Conservation (phyloP, 2,329 filamentous ascomycete species). For the Botrytis porri region DNA sequence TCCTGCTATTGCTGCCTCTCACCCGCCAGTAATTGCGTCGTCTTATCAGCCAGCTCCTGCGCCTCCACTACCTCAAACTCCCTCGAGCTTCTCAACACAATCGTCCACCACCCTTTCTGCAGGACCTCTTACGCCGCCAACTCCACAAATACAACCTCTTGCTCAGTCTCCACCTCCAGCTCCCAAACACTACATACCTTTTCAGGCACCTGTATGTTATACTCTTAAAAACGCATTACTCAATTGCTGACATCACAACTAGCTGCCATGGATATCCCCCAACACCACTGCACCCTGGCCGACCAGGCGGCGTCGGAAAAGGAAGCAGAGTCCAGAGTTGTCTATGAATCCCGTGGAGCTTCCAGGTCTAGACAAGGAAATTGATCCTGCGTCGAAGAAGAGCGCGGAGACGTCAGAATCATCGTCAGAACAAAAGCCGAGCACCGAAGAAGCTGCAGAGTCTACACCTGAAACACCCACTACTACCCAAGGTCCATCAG, state of each 20-base stretch:
- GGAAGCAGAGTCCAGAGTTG: constrained; percentile 41
- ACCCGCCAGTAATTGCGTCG: constrained; percentile 45
- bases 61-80: constrained; percentile 42
- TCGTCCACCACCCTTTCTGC: constrained; percentile 33
- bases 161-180: constrained; percentile 31
- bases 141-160: constrained; percentile 40
- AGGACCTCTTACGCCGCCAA: constrained; percentile 46
- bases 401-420: not conserved
- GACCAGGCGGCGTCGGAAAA: constrained; percentile 41
- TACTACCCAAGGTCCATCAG: constrained; percentile 42
- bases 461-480: not conserved
- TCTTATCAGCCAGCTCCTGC: constrained; percentile 50
- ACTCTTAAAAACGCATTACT: constrained; percentile 7
- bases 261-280: constrained; percentile 58
- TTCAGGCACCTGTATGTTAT: constrained; percentile 50
- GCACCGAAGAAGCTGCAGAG: not conserved
- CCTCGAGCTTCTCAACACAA: constrained; percentile 37
- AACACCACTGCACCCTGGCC: constrained; percentile 52
- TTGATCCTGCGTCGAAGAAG: not conserved
- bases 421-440: not conserved
- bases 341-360: constrained; percentile 31
- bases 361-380: constrained; percentile 21
- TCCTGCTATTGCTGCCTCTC: constrained; percentile 53
- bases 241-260: constrained; percentile 32
- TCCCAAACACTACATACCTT: constrained; percentile 37